Evolutionary conservation across 1,284 basidiomycete genomes (phyloP), one percentile per base, ranked within the genome.

Genomic region (Leucocoprinus gongylophorus): DNA sequence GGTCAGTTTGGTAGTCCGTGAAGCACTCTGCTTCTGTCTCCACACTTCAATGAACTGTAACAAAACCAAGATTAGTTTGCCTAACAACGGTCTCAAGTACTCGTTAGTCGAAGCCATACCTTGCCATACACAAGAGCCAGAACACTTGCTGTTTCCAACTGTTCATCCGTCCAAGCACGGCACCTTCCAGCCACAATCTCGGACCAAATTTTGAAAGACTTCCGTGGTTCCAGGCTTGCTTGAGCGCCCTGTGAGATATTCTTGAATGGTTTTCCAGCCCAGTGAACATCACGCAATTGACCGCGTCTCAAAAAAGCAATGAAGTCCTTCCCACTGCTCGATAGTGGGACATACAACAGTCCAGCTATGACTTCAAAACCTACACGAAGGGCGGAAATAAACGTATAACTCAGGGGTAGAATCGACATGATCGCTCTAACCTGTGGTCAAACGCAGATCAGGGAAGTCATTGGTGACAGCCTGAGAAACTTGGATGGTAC

Each of bases 31-130:
- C 62, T 91, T 90, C 64, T 93, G 85, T 58, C 91, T 71, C 91
- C 91, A 94, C 2, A 93, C 90, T 63, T 89, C 86, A 58, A 91
- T 89, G 69, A 91, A 92, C 80, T 88, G 54, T 6, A n/a, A 37
- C 41, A 8, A 18, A 30, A 33, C 20, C 30, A 28, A 10, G 39
- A 45, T 44, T 17, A 52, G 50, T 23, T 37, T 28, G 35, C 13
- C 46, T 26, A 30, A 30, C 26, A 45, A 38, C 10, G 45, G 23
- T 39, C 32, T 49, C 40, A 18, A 17, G 40, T 7, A 21, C 20
- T 29, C 43, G 29, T 26, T 5, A 45, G 5, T 28, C 23, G 18
- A 6, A 6, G 46, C 29, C 56, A 23, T 47, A 79, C 81, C 72
- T 88, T 88, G 42, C 88, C 86, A 59, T 89, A 90, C 9, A 94